Evolutionary conservation across 768 basidiomycete species (phyloP), one percentile per base, ranked within the genome.

Genomic region (Inosperma sp.): DNA sequence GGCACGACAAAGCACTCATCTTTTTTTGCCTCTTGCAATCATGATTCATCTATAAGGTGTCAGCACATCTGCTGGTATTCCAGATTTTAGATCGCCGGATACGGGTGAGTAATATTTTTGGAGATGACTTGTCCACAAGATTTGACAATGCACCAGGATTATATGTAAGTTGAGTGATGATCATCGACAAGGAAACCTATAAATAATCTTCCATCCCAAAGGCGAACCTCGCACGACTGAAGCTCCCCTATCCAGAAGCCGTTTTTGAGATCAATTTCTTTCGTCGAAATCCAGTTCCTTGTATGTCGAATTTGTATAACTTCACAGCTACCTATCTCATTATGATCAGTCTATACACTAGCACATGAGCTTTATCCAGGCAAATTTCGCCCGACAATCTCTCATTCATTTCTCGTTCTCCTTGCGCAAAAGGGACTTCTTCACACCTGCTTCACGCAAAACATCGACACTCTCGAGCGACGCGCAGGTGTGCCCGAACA

Each of bases 341-440:
- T 27, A n/a, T 51, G 10, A 31, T 10, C 51, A 83, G 89, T 97
- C 65, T 97, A 93, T 66, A 87, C 84, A 0, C 82, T 99, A 30
- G 96, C 95, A 0, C 83, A 88, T 48, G 96, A 96, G 60, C 79
- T 98, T 4, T 93, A 92, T 64, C 95, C 96, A 4, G 93, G 90
- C 33, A 84, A 82, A 60, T 90, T 84, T 71, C 79, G 89, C 13
- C 94, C 96, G 1, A 96, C 95, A 0, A 66, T 80, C 1, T 84
- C 94, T 0, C 95, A 99, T 61, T 88, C 92, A 21, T 97, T 97
- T 69, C 80, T 96, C 61, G 80, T 79, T 27, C 78, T 98, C 16
- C 76, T 99, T 22, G 72, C 81, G n/a, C 69, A 80, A 29, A 84
- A 88, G 57, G 64, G 65, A 1, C 72, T 86, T 13, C 79, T 99